A percentile compares a stretch with the other conserved stretches of the same genome.
These are phyloP conservation scores for Ceratocystis destructans DNA, from an alignment of 2,329 filamentous ascomycete species.

Conservation along the genomic window DNA sequence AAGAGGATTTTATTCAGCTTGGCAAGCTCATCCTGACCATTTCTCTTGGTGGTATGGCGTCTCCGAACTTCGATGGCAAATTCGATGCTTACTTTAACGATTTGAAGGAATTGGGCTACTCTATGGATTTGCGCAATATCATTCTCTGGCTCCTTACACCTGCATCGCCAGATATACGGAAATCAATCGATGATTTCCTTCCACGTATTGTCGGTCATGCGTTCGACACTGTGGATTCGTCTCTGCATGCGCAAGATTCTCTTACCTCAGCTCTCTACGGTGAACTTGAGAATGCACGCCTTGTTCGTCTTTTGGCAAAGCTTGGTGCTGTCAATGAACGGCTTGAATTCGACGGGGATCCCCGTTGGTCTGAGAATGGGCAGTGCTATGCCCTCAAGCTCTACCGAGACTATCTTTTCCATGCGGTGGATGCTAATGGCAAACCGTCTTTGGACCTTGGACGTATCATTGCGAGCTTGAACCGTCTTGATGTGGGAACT, in stretches of 20 bases:
- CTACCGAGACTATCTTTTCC: constrained; percentile 94
- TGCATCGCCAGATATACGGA: constrained; percentile 40
- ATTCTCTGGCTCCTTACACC: constrained; percentile 70
- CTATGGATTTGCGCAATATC: constrained; percentile 61
- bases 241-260: constrained; percentile 66
- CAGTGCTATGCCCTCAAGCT: constrained; percentile 87
- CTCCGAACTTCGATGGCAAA: constrained; percentile 9
- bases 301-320: constrained; percentile 69
- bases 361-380: constrained; percentile 79
- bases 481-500: constrained; percentile 80
- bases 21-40: constrained; percentile 74
- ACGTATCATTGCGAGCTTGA: constrained; percentile 74
- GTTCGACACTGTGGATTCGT: constrained; percentile 59
- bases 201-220: constrained; percentile 66
- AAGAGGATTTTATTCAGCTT: constrained; percentile 74
- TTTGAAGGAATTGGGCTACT: constrained; percentile 62
- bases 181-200: constrained; percentile 68
- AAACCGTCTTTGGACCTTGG: constrained; percentile 74
- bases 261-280: constrained; percentile 56
- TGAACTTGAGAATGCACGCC: constrained; percentile 79
- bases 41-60: constrained; percentile 9
- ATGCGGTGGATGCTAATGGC: constrained; percentile 77
- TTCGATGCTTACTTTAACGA: constrained; percentile 47
- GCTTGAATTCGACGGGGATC: constrained; percentile 65
- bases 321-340: constrained; percentile 81